These are phyloP conservation scores for Blastobotrys petasosporus DNA, from an alignment of 1,139 yeast species.

Conservation along the genomic window DNA sequence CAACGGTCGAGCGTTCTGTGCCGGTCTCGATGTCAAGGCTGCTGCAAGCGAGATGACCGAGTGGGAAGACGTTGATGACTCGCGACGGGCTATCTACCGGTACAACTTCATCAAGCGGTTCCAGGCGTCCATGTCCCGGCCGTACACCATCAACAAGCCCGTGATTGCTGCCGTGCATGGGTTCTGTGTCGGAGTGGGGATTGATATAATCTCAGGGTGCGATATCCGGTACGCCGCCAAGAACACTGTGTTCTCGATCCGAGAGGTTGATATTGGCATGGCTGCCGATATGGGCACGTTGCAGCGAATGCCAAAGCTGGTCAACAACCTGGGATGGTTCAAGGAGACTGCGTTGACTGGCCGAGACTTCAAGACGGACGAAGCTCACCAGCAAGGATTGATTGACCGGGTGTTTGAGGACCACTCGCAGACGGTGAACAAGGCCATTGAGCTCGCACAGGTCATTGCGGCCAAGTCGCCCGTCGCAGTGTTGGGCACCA, in stretches of 20 bases:
- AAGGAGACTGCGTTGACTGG: constrained; percentile 64
- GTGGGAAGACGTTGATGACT: constrained; percentile 25
- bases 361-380: constrained; percentile 47
- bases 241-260: constrained; percentile 52
- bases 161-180: constrained; percentile 46
- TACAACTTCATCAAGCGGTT: constrained; percentile 42
- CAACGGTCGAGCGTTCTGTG: constrained; percentile 51
- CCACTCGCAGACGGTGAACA: constrained; percentile 45
- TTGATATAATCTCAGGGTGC: constrained; percentile 58
- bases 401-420: constrained; percentile 45
- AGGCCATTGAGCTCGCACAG: constrained; percentile 48
- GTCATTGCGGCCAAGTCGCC: constrained; percentile 44
- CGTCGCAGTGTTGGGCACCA: constrained; percentile 66
- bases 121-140: constrained; percentile 45
- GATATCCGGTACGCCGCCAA: constrained; percentile 54
- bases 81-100: constrained; percentile 34
- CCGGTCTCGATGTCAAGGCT: constrained; percentile 55
- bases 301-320: constrained; percentile 57
- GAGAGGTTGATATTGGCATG: constrained; percentile 69
- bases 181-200: constrained; percentile 53
- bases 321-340: constrained; percentile 53
- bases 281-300: constrained; percentile 77
- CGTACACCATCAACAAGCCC: constrained; percentile 34
- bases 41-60: constrained; percentile 12
- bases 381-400: constrained; percentile 52